Base-by-base conservation (phyloP, 306 rosid genomes). In the Boehmeria nivea region DNA sequence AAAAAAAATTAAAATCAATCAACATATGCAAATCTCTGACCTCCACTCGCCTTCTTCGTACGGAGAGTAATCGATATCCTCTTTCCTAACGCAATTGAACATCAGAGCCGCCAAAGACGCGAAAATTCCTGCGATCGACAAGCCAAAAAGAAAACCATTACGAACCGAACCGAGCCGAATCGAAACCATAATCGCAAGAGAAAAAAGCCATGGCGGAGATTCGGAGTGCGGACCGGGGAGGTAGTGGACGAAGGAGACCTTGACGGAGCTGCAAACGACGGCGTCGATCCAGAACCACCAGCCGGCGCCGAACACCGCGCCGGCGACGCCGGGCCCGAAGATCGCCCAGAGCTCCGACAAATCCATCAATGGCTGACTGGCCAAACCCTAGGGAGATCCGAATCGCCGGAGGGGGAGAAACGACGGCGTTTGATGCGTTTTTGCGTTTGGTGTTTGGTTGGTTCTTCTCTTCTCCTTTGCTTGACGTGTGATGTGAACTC, bases 221-320 rank as follows among this genome's bases (percentile, higher is more conserved):
- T 40, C 45, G 64, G 46, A 12, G 38, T n/a, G n/a, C 53, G 59
- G 48, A 90, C 98, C 95, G 4, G 99, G 99, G 24, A 87, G 96
- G 73, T 91, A 87, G 81, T 91, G 81, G 57, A 91, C 57, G 78
- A 91, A 91, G 59, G 99, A 76, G 50, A 87, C 87, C 36, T 82
- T 63, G 52, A 74, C 76, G 59, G 89, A 73, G 71, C 95, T 91
- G 77, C 99, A 87, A 26, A 91, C 95, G 51, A 91, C 96, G 74
- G 99, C 99, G 70, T 91, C 99, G 1, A 87, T 81, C 99, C 99
- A 91, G 76, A 91, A 84, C 99, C 99, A 87, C 99, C 99, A 91
- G 4, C 95, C 99, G 52, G 89, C 83, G 28, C 95, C 99, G 63
- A 91, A 91, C 31, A 91, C 72, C 1, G 87, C 93, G 6, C 99